Evolutionary conservation across 192 early-diverging fungal genomes (phyloP), one percentile per base, ranked within the genome.

Genomic region (Backusella parvicylindrica): DNA sequence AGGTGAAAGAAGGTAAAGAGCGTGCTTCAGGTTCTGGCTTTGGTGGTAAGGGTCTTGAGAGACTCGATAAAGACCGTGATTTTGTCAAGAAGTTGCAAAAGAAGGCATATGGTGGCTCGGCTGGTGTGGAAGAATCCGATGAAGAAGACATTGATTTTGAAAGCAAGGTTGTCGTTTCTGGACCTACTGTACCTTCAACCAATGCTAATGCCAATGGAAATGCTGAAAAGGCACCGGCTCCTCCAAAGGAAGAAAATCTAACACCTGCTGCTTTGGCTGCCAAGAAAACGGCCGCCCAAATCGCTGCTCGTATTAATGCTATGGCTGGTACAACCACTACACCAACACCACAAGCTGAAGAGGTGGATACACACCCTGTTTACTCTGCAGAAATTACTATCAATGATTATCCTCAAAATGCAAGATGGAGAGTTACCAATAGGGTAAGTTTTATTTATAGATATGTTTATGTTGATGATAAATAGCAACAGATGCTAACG

Each of bases 371-470:
- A 63, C 32, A 85, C 72, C 70, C 84, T 79, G 77, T 87, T 6
- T 95, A 89, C 83, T 87, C 90, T 5, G 79, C 85, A 71, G 97
- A 99, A 84, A 92, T 99, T 78, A 94, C 95, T 76, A 98, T 99
- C 82, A 99, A 99, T 81, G 97, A 99, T 83, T 98, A 93, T 77
- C 96, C 96, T 37, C 91, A 95, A 77, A 95, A 95, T 85, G 97
- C 98, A 15, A 85, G 98, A 69, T 94, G 95, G 92, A 92, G 91
- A 75, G 97, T 98, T 36, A 99, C 96, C 8, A 96, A 96, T 82
- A 96, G 94, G 84, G 86, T 89, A 86, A 79, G 76, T 35, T 9
- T 5, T 13, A 9, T 18, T 53, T 31, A 53, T 23, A 32, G 23
- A 49, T 64, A 67, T 68, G 3, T 38, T 18, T 35, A 5, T 38